These are phyloP conservation scores for Solanum chiquidenum DNA, from an alignment of 257 asterid species.

Conservation along the genomic window DNA sequence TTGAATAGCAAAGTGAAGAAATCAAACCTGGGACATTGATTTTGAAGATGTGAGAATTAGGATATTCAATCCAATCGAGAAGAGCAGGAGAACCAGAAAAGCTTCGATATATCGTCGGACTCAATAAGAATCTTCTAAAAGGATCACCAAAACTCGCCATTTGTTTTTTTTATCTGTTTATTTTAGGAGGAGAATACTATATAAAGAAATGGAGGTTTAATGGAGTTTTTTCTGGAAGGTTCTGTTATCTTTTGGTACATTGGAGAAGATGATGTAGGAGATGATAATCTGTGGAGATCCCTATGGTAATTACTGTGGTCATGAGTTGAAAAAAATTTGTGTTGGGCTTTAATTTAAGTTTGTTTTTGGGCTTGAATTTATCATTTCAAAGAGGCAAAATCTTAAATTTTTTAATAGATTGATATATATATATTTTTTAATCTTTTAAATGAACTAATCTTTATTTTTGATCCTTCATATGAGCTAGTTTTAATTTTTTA, in stretches of 20 bases:
- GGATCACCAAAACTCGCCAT: conserved; percentile 71
- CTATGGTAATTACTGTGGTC: background rate
- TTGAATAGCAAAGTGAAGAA: background rate
- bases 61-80: conserved; percentile 69
- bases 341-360: background rate
- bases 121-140: conserved; percentile 40
- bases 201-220: background rate
- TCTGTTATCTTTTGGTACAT: conserved; percentile 17
- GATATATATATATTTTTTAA: background rate
- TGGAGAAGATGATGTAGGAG: conserved; percentile 18
- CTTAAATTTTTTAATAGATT: background rate
- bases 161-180: background rate
- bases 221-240: conserved; percentile 23
- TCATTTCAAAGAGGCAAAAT: background rate
- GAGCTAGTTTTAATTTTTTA: background rate
- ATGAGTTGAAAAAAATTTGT: background rate
- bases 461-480: background rate
- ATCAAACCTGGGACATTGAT: conserved; percentile 55
- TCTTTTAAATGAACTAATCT: no score
- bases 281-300: background rate
- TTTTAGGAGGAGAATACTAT: background rate
- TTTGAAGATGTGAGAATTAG: conserved; percentile 62
- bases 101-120: conserved; percentile 37
- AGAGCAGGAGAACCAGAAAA: conserved; percentile 49
- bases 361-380: background rate